These are phyloP conservation scores for Termitomyces sp. DNA, from an alignment of 1,284 basidiomycete species.

Conservation along the genomic window DNA sequence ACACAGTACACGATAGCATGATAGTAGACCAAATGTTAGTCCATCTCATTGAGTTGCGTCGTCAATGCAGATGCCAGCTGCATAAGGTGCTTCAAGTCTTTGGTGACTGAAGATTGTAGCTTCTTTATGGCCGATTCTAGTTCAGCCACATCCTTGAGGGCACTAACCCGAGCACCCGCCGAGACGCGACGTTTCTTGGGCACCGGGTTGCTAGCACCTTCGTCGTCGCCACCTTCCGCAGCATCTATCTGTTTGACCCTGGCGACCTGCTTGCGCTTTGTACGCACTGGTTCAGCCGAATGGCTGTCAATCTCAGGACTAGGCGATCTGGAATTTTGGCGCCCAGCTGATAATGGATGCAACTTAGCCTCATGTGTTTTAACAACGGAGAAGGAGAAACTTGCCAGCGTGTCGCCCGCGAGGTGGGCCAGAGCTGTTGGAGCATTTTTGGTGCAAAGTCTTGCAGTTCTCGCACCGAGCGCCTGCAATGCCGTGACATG, in stretches of 20 bases:
- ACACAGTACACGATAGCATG: slow-evolving; percentile 6
- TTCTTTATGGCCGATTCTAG: slow-evolving; percentile 19
- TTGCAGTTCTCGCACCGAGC: slow-evolving; percentile 39
- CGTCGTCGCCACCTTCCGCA: slow-evolving; percentile 26
- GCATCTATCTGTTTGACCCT: slow-evolving; percentile 37
- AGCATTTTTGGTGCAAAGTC: slow-evolving; percentile 37
- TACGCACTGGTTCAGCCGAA: slow-evolving; percentile 17
- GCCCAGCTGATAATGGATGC: slow-evolving; percentile 7
- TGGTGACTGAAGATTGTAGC: slow-evolving; percentile 15
- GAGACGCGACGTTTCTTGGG: slow-evolving; percentile 17
- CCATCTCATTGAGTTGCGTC: slow-evolving; percentile 14
- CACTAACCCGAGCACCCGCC: slow-evolving; percentile 10
- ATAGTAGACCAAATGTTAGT: slow-evolving; percentile 3
- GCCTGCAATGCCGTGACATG: slow-evolving; percentile 35
- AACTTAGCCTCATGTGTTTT: slow-evolving; percentile 9
- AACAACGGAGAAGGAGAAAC: slow-evolving; percentile 10
- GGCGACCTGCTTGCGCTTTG: slow-evolving; percentile 21
- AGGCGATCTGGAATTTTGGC: slow-evolving; percentile 7
- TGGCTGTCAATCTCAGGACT: slow-evolving; percentile 14
- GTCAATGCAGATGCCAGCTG: slow-evolving; percentile 15
- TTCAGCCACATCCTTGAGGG: slow-evolving; percentile 17
- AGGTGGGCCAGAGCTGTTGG: slow-evolving; percentile 35
- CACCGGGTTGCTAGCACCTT: slow-evolving; percentile 13
- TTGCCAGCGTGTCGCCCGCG: slow-evolving; percentile 32
- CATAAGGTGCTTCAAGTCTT: slow-evolving; percentile 18